Percentiles rank a stretch among this genome's conserved stretches.
phyloP scores from a whole-genome alignment of 768 basidiomycete species.

The Tricholoma sp. region DNA sequence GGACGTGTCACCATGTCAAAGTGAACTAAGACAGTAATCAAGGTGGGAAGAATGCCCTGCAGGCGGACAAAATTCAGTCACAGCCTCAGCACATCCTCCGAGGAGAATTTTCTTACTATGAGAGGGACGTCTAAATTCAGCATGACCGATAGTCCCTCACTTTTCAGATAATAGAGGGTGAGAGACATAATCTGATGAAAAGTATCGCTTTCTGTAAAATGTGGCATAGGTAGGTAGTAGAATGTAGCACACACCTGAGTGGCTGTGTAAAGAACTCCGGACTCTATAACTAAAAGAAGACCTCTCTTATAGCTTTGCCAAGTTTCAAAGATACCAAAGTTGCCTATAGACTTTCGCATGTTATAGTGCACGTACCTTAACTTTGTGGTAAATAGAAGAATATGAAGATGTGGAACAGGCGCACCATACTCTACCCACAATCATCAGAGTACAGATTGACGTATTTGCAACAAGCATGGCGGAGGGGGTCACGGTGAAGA shows the following conservation, averaged over 20 bases:
- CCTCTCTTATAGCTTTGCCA: not conserved
- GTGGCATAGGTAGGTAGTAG: no score
- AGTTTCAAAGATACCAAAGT: not conserved
- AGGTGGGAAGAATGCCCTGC: constrained; percentile 5
- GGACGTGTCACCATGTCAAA: not conserved
- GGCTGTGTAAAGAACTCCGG: constrained; percentile 1
- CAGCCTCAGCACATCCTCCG: not conserved
- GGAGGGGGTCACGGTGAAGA: not conserved
- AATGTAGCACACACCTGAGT: not conserved
- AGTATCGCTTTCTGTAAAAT: not conserved
- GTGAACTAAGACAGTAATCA: constrained; percentile 3
- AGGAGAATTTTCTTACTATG: not conserved
- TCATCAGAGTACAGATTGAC: constrained; percentile 2
- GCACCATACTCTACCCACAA: constrained; percentile 3
- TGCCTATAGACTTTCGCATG: not conserved
- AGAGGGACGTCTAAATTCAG: constrained; percentile 3
- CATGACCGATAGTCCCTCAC: constrained; percentile 1
- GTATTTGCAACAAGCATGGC: constrained; percentile 2
- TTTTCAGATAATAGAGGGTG: not conserved
- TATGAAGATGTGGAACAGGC: not conserved
- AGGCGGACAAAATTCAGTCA: not conserved
- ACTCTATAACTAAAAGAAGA: not conserved
- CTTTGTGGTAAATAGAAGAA: not conserved
- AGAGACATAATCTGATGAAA: not conserved
- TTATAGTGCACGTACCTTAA: constrained; percentile 4